phyloP scores from a whole-genome alignment of 1,284 basidiomycete genomes.

The Leccinum glutinopallens region DNA sequence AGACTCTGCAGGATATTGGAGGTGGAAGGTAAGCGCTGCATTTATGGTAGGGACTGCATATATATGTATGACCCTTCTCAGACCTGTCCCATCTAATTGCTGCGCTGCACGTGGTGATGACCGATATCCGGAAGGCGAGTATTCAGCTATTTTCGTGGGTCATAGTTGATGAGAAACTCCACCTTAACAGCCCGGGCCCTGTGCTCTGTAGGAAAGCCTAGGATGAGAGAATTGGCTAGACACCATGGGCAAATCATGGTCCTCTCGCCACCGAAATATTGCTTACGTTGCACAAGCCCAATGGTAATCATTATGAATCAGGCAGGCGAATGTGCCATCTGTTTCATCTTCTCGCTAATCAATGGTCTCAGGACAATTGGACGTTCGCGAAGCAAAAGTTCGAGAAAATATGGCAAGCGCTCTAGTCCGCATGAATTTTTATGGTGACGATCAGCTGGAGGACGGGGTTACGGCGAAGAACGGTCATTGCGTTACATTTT shows the following conservation, averaged over 20 bases:
- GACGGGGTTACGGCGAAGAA: conserved; percentile 1
- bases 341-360: neutral
- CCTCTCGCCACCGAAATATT: conserved; percentile 25
- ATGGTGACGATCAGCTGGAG: neutral
- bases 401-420: conserved; percentile 24
- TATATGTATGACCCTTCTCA: neutral
- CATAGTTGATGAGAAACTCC: neutral
- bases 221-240: conserved; percentile 22
- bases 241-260: conserved; percentile 13
- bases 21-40: conserved; percentile 7
- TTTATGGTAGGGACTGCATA: neutral
- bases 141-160: neutral
- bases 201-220: conserved; percentile 12
- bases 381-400: conserved; percentile 6
- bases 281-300: conserved; percentile 5
- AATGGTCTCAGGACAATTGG: conserved; percentile 12
- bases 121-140: conserved; percentile 21
- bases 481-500: conserved; percentile 18
- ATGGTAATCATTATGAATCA: too few species aligned
- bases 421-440: conserved; percentile 11
- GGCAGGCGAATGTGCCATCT: neutral
- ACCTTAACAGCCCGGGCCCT: conserved; percentile 2
- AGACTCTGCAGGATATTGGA: conserved; percentile 25
- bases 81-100: conserved; percentile 17
- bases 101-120: conserved; percentile 23